phyloP scores from a whole-genome alignment of 345 rosid genomes.

The Salix udensis region DNA sequence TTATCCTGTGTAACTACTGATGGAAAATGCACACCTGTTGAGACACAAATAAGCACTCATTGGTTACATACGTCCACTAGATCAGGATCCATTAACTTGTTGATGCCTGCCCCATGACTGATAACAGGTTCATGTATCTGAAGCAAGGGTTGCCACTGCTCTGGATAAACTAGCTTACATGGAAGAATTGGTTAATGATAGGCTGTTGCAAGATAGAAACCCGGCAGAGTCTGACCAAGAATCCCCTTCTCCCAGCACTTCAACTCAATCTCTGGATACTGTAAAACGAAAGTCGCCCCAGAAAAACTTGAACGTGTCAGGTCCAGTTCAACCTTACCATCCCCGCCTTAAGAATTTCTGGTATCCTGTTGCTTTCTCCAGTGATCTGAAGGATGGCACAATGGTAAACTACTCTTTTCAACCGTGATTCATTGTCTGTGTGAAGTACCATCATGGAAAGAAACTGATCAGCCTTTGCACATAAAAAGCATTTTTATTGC shows the following conservation, averaged over 20 bases:
- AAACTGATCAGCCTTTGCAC: background rate
- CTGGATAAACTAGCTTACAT: conserved; percentile 89
- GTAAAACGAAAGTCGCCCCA: conserved; percentile 42
- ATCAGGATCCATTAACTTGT: background rate
- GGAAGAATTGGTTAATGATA: conserved; percentile 84
- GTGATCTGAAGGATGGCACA: conserved; percentile 77
- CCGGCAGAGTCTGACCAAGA: conserved; percentile 39
- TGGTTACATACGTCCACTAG: background rate
- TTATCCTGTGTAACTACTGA: background rate
- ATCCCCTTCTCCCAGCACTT: conserved; percentile 43
- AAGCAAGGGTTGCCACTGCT: conserved; percentile 89
- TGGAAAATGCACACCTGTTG: background rate
- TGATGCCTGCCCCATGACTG: conserved; percentile 13
- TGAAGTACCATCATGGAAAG: background rate
- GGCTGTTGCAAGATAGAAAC: conserved; percentile 60
- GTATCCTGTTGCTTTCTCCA: conserved; percentile 87
- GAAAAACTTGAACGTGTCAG: conserved; percentile 80
- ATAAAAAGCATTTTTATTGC: background rate
- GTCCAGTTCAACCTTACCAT: conserved; percentile 81
- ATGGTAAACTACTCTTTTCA: conserved; percentile 50
- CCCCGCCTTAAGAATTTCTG: conserved; percentile 79
- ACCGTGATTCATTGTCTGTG: background rate
- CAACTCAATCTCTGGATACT: conserved; percentile 39
- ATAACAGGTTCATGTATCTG: conserved; percentile 91
- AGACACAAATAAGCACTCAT: background rate